Evolutionary conservation across 805 yeast genomes (phyloP).

Genomic region (Candida ovalis): DNA sequence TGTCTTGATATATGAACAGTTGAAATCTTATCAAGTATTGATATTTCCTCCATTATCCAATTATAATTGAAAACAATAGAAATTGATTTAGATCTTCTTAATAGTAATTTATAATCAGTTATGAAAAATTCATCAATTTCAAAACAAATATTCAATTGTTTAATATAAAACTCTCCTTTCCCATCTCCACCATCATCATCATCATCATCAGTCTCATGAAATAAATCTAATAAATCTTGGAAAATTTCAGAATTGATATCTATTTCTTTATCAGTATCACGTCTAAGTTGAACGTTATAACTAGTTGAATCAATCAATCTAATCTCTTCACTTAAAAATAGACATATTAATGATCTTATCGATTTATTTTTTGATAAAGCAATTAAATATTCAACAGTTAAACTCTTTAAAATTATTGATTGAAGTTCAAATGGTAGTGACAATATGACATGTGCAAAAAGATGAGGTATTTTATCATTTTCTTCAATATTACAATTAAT

Average conservation of each 20-base stretch:
- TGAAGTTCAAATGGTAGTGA: neutral
- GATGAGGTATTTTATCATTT: neutral
- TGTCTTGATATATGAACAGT: neutral
- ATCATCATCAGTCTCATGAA: no score
- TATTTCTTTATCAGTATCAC: neutral
- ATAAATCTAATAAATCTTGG: no score
- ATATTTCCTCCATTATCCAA: neutral
- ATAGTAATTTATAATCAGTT: neutral
- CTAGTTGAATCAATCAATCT: neutral
- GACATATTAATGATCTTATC: neutral
- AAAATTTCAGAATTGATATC: neutral
- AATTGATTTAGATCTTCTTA: neutral
- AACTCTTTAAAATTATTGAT: neutral
- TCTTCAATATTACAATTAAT: no score
- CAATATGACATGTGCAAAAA: neutral
- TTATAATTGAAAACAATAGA: neutral
- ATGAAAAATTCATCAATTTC: neutral
- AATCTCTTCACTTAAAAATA: neutral
- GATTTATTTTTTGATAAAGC: neutral
- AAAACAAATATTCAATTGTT: neutral
- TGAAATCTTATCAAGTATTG: neutral
- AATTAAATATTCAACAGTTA: neutral
- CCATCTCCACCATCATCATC: neutral
- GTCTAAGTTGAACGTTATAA: neutral
- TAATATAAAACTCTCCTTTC: neutral